Percentiles rank a stretch among this genome's conserved stretches.
phyloP scores from a whole-genome alignment of 257 asterid species.

The Solanum pimpinellifolium region DNA sequence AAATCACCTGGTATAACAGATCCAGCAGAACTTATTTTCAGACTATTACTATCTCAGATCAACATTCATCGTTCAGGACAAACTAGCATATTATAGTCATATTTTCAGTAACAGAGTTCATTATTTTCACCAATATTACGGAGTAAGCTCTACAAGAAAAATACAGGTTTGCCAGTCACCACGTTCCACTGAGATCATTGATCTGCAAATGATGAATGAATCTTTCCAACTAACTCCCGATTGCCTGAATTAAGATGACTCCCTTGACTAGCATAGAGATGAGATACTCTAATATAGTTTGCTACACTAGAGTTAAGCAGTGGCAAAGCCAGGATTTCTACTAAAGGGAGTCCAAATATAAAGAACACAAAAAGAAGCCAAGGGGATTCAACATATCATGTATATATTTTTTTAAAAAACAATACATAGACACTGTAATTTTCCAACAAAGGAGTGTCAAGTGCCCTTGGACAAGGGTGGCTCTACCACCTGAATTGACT shows the following conservation, averaged over 20 bases:
- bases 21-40: not conserved
- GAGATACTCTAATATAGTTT: not conserved
- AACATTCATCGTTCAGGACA: not conserved
- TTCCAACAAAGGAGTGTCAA: not conserved
- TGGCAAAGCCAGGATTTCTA: not conserved
- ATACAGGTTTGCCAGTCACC: not conserved
- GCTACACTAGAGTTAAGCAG: not conserved
- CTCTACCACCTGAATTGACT: not conserved
- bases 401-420: not conserved
- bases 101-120: not conserved
- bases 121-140: not conserved
- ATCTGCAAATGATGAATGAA: not conserved
- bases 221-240: not conserved
- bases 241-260: not conserved
- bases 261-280: not conserved
- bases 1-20: conserved; percentile 55
- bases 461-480: not conserved
- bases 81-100: not conserved
- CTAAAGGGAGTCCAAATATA: not conserved
- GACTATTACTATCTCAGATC: not conserved
- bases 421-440: not conserved
- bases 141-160: not conserved
- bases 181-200: not conserved
- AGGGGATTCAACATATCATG: not conserved
- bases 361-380: not conserved